Evolutionary conservation across 2,329 filamentous ascomycete species (phyloP).

Genomic region (Scedosporium aurantiacum): DNA sequence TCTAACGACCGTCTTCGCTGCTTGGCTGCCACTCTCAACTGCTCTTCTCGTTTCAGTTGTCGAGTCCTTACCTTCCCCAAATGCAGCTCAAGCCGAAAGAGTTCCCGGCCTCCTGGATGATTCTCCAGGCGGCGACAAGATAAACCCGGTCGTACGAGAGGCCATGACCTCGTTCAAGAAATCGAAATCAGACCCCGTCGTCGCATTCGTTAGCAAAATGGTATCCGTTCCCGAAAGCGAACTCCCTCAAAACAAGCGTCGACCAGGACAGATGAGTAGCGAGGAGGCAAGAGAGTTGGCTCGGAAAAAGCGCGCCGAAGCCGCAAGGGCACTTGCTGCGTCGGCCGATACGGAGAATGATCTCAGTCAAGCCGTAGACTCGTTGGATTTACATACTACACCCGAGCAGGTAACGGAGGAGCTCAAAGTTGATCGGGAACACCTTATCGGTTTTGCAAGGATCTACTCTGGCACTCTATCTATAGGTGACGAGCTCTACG

Average conservation of each 20-base stretch:
- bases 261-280: slow-evolving; percentile 60
- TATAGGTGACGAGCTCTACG: slow-evolving; percentile 84
- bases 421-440: slow-evolving; percentile 62
- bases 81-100: slow-evolving; percentile 64
- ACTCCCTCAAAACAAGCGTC: slow-evolving; percentile 72
- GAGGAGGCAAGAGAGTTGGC: slow-evolving; percentile 86
- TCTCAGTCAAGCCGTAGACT: slow-evolving; percentile 4
- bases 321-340: slow-evolving; percentile 65
- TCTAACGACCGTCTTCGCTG: slow-evolving; percentile 74
- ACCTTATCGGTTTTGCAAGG: slow-evolving; percentile 87
- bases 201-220: slow-evolving; percentile 98
- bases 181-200: slow-evolving; percentile 60
- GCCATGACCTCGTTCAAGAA: slow-evolving; percentile 76
- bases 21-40: slow-evolving; percentile 87
- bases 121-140: slow-evolving; percentile 64
- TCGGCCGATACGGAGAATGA: slow-evolving; percentile 23
- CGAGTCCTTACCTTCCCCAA: slow-evolving; percentile 81
- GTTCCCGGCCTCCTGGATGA: slow-evolving; percentile 68
- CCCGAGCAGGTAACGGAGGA: slow-evolving; percentile 34
- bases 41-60: slow-evolving; percentile 88
- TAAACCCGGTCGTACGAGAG: slow-evolving; percentile 59
- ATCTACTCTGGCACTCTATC: slow-evolving; percentile 85
- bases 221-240: slow-evolving; percentile 90
- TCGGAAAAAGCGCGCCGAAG: slow-evolving; percentile 78
- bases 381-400: slow-evolving; percentile 35